Evolutionary conservation across 140 eudicot genomes (phyloP), one percentile per base, ranked within the genome.

Genomic region (Erigeron philadelphicus): DNA sequence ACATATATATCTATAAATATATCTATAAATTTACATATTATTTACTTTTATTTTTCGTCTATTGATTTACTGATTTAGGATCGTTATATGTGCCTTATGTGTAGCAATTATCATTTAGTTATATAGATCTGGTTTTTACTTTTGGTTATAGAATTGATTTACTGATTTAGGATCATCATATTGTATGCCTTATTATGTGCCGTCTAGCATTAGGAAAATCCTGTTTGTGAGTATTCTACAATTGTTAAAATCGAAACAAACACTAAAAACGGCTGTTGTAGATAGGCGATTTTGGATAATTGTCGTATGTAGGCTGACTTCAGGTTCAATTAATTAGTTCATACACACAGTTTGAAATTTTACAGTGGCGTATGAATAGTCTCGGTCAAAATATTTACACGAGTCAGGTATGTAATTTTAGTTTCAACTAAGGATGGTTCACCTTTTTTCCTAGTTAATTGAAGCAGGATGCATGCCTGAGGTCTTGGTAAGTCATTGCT

Each of bases 181-280:
- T 54, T 63, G n/a, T 73, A 13, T 56, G 47, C 41, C 15, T 13
- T 5, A 66, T 23, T 52, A 66, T 11, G 59, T 8, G 35, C 49
- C 19, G 47, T 53, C 25, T 0, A 31, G 3, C 38, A 31, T 31
- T 4, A 31, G 38, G 38, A 31, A 31, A 31, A 5, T 4, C 3
- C 38, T 31, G 38, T 31, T 31, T 9, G 21, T 18, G 65, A 69
- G 54, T 53, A 9, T 69, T 41, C 50, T 53, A 59, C 74, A 40
- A 40, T 8, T 8, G 65, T 40, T 54, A 4, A 71, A 58, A 71
- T 70, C 56, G 44, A 4, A 69, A 13, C 74, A 58, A 17, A 52
- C 17, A 25, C 47, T 38, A 69, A 40, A 31, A 31, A 31, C 38
- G 38, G 38, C 38, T 31, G 1, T 60, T 45, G 49, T 7, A 7